These are phyloP conservation scores for Isabelozyma heimii DNA, from an alignment of 805 yeast genomes.

Conservation along the genomic window DNA sequence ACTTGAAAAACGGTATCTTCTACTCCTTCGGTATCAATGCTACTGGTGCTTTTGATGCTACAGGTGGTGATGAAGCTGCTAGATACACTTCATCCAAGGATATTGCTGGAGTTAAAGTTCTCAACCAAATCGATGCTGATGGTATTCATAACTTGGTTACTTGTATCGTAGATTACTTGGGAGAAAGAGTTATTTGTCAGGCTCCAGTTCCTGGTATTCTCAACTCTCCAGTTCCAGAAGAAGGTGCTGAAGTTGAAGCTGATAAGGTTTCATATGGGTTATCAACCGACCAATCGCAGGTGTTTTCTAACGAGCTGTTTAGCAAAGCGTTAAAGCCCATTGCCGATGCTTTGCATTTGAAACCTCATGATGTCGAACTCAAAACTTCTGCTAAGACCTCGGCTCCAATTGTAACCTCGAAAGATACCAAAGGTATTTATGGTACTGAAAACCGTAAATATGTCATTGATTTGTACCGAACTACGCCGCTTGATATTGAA, in stretches of 20 bases:
- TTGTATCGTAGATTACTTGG: conserved; percentile 85
- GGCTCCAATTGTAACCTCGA: conserved; percentile 59
- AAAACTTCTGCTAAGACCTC: conserved; percentile 40
- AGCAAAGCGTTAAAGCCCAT: conserved; percentile 54
- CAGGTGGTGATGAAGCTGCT: conserved; percentile 86
- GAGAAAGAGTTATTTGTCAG: conserved; percentile 85
- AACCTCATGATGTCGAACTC: conserved; percentile 58
- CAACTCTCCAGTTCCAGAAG: conserved; percentile 39
- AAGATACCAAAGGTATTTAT: conserved; percentile 78
- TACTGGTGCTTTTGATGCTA: conserved; percentile 56
- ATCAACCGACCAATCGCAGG: conserved; percentile 54
- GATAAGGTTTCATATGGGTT: conserved; percentile 72
- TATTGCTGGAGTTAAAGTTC: conserved; percentile 62
- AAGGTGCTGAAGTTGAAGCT: conserved; percentile 33
- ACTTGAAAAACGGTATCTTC: conserved; percentile 78
- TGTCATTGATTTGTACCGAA: conserved; percentile 76
- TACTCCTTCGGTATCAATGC: conserved; percentile 73
- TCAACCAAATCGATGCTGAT: conserved; percentile 62
- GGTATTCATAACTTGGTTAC: conserved; percentile 75
- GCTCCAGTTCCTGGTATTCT: conserved; percentile 95
- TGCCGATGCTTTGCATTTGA: conserved; percentile 76
- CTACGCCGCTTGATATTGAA: conserved; percentile 80
- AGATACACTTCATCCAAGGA: conserved; percentile 79
- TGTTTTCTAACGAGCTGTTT: conserved; percentile 53
- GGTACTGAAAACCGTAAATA: conserved; percentile 87